phyloP scores from a whole-genome alignment of 2,329 filamentous ascomycete species.

The Talaromyces atroroseus region DNA sequence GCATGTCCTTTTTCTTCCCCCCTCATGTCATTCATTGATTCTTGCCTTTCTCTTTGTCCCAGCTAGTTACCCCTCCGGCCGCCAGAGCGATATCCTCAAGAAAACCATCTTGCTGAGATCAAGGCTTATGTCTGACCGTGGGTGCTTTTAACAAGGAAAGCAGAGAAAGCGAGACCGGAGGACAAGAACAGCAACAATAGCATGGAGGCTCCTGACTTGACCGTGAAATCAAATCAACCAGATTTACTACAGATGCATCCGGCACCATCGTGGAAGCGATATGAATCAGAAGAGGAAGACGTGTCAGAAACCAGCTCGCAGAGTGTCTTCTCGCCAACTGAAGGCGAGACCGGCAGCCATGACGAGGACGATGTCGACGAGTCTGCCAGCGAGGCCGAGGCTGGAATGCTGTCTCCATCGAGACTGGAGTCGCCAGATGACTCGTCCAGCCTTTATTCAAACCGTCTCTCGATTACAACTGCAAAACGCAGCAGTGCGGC shows the following conservation, averaged over 20 bases:
- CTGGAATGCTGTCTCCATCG: slow-evolving; percentile 15
- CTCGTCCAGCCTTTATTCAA: slow-evolving; percentile 5
- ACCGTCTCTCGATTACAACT: slow-evolving; percentile 11
- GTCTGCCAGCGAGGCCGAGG: background rate
- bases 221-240: slow-evolving; percentile 24
- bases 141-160: background rate
- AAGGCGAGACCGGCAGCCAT: slow-evolving; percentile 19
- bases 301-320: slow-evolving; percentile 33
- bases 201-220: slow-evolving; percentile 1
- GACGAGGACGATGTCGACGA: slow-evolving; percentile 6
- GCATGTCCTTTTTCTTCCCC: background rate
- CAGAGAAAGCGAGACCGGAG: background rate
- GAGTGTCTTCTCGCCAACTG: slow-evolving; percentile 27
- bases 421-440: background rate
- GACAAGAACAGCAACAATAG: background rate
- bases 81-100: background rate
- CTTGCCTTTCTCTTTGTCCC: background rate
- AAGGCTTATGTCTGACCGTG: background rate
- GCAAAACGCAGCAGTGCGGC: slow-evolving; percentile 11
- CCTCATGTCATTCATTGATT: background rate
- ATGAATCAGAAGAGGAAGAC: slow-evolving; percentile 37
- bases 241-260: slow-evolving; percentile 24
- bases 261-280: slow-evolving; percentile 27
- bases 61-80: background rate
- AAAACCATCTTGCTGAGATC: background rate